Percentiles rank a stretch among this genome's conserved stretches.
These are phyloP conservation scores for Penicillium oxalicum DNA, from an alignment of 2,329 filamentous ascomycete genomes.

Conservation along the genomic window DNA sequence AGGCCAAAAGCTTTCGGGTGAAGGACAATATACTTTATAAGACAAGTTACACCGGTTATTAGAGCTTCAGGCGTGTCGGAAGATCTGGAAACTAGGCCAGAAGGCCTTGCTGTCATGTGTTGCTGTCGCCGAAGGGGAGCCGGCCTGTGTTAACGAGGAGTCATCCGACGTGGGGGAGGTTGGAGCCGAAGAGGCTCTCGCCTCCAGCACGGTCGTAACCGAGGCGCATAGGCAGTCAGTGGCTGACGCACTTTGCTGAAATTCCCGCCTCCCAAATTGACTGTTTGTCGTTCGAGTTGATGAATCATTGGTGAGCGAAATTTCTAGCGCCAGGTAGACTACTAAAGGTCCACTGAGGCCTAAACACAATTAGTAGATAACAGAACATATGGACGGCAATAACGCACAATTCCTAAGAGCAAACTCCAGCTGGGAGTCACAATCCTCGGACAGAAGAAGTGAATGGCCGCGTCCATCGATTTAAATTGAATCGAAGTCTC, in stretches of 20 bases:
- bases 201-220: background rate
- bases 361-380: background rate
- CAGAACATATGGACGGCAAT: background rate
- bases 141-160: background rate
- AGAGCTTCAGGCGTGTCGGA: too few species aligned
- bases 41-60: too few species aligned
- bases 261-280: too few species aligned
- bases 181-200: background rate
- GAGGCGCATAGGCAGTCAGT: background rate
- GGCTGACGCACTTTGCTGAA: background rate
- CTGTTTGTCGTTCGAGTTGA: too few species aligned
- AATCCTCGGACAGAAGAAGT: background rate
- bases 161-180: background rate
- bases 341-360: background rate
- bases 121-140: too few species aligned
- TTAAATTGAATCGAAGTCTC: background rate
- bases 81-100: too few species aligned
- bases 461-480: background rate
- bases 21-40: too few species aligned
- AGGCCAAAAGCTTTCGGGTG: too few species aligned
- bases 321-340: background rate
- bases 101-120: too few species aligned
- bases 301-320: too few species aligned
- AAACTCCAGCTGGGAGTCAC: background rate
- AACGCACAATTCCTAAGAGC: background rate